These are phyloP conservation scores for Botryotinia calthae DNA, from an alignment of 2,329 filamentous ascomycete genomes.

Conservation along the genomic window DNA sequence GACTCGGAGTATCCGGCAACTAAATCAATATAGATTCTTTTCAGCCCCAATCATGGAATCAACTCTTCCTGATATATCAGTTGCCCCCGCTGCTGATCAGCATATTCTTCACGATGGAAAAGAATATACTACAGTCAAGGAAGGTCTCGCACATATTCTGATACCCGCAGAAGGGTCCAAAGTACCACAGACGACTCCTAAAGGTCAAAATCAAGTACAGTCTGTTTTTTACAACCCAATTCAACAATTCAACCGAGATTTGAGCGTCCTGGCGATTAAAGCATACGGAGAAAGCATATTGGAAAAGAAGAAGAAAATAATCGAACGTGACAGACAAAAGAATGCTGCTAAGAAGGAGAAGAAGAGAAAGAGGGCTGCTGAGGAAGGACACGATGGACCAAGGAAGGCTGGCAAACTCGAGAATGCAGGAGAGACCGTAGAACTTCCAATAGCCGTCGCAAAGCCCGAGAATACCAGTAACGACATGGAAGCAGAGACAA, in stretches of 20 bases:
- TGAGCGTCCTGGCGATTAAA: slow-evolving; percentile 89
- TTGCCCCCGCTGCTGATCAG: slow-evolving; percentile 35
- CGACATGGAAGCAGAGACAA: not conserved
- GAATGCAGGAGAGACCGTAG: not conserved
- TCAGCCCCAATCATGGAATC: slow-evolving; percentile 7
- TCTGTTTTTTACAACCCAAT: slow-evolving; percentile 99
- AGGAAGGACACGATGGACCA: slow-evolving; percentile 32
- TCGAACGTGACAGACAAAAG: slow-evolving; percentile 43
- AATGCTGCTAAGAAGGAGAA: slow-evolving; percentile 44
- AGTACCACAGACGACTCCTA: slow-evolving; percentile 43
- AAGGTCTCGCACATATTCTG: slow-evolving; percentile 67
- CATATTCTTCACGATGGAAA: slow-evolving; percentile 47
- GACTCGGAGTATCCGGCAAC: not conserved
- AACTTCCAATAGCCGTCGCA: not conserved
- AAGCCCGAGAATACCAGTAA: not conserved
- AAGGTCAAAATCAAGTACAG: slow-evolving; percentile 59
- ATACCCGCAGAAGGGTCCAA: slow-evolving; percentile 54
- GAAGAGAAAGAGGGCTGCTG: slow-evolving; percentile 47
- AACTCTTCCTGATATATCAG: slow-evolving; percentile 32
- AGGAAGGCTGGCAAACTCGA: slow-evolving; percentile 40
- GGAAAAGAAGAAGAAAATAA: slow-evolving; percentile 46
- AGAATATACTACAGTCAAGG: slow-evolving; percentile 59
- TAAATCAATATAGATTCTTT: not conserved
- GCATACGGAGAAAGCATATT: slow-evolving; percentile 74
- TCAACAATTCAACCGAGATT: slow-evolving; percentile 96